Percentiles rank a stretch among this genome's conserved stretches.
These are phyloP conservation scores for Penicillium antarcticum DNA, from an alignment of 495 filamentous ascomycete species.

Conservation along the genomic window DNA sequence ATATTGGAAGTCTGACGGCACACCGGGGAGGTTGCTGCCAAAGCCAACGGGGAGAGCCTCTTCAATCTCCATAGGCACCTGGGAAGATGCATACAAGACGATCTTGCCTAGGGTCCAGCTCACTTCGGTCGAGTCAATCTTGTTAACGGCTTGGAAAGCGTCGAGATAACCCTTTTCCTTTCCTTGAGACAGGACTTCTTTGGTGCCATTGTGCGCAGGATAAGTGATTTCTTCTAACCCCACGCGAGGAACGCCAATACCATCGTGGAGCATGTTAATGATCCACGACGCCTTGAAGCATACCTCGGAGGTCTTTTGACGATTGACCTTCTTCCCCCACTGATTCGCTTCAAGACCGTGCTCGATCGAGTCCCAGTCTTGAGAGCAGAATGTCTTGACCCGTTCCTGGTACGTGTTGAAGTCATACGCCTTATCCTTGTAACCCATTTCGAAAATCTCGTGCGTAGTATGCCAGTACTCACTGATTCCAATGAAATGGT, in stretches of 20 bases:
- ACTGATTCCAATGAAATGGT: slow-evolving; percentile 96
- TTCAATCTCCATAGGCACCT: slow-evolving; percentile 63
- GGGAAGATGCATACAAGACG: slow-evolving; percentile 91
- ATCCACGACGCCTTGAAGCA: slow-evolving; percentile 99
- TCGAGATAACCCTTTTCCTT: slow-evolving; percentile 79
- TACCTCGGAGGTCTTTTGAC: slow-evolving; percentile 71
- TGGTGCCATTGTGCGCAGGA: slow-evolving; percentile 66
- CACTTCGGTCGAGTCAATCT: slow-evolving; percentile 90
- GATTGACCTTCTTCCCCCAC: slow-evolving; percentile 77
- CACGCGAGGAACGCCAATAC: slow-evolving; percentile 90
- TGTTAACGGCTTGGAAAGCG: slow-evolving; percentile 90
- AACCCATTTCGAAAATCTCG: slow-evolving; percentile 79
- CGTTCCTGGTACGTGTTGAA: slow-evolving; percentile 84
- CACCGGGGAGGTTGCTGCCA: slow-evolving; percentile 68
- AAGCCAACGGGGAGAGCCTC: slow-evolving; percentile 80
- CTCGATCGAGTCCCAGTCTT: slow-evolving; percentile 75
- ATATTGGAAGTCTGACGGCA: slow-evolving; percentile 79
- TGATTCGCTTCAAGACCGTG: slow-evolving; percentile 57
- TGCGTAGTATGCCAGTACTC: slow-evolving; percentile 99
- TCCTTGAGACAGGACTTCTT: slow-evolving; percentile 63
- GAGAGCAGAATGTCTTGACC: slow-evolving; percentile 80
- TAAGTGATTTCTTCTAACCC: slow-evolving; percentile 63
- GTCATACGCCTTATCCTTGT: slow-evolving; percentile 84
- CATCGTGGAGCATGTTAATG: slow-evolving; percentile 92
- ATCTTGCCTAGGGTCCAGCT: slow-evolving; percentile 98